Evolutionary conservation across 352 stramenopile genomes (phyloP), one percentile per base, ranked within the genome.

Genomic region (Phytophthora capsici): DNA sequence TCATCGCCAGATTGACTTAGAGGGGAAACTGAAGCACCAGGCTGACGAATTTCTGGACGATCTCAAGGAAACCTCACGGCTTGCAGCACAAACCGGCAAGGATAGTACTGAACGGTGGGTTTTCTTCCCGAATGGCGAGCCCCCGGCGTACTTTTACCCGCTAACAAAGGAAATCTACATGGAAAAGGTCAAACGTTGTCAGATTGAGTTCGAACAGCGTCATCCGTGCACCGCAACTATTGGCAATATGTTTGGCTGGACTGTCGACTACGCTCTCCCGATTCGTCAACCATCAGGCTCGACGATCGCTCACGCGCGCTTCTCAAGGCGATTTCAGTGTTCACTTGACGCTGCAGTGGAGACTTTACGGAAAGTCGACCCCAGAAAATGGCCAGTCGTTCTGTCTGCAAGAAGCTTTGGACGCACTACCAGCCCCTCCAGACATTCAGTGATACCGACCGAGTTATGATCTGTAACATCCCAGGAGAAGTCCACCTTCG

Each of bases 241-340:
- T 10, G 14, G 14, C 32, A 38, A 38, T 10, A 38, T n/a, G 32
- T 28, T 28, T 10, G 10, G 32, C 10, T 38, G 14, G 32, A 38
- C 32, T 38, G 32, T 38, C 9, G 32, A 12, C 10, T 38, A 17
- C 32, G 32, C 32, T 7, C 25, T 6, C 3, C 25, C 25, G 25
- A 28, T 5, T 30, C 26, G 26, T 30, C 26, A 6, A 30, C 9
- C 26, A 10, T 30, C 26, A 30, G 34, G 34, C 34, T 1, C 4
- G 9, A 40, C 34, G 3, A 47, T 62, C 1, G 30, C 54, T 1
- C 54, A 62, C n/a, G 54, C 43, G 16, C 28, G 32, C 9, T 53
- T 62, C 17, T 48, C 54, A 6, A 46, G 43, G 53, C 41, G 26
- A 2, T 7, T 62, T 3, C 19, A 19, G 16, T 52, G 26, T 19